These are phyloP conservation scores for Diaporthe sp. DNA, from an alignment of 2,329 filamentous ascomycete species.

Conservation along the genomic window DNA sequence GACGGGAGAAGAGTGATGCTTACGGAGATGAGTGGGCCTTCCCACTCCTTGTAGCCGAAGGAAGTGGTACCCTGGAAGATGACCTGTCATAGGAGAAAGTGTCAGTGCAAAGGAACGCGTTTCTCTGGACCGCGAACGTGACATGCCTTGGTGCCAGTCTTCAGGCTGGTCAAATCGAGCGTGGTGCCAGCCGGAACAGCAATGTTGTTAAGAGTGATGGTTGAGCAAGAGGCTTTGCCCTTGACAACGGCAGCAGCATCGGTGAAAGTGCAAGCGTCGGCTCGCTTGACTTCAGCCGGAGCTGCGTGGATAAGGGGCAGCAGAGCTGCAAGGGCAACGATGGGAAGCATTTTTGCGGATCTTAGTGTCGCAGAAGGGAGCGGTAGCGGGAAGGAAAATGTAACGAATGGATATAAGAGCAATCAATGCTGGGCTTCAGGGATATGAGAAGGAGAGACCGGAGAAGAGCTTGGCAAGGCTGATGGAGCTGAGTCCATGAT, in stretches of 20 bases:
- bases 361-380: not conserved
- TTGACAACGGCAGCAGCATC: constrained; percentile 56
- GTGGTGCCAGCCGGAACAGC: constrained; percentile 49
- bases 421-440: constrained; percentile 19
- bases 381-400: not conserved
- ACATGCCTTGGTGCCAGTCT: constrained; percentile 41
- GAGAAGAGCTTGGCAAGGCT: constrained; percentile 19
- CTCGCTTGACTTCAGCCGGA: constrained; percentile 25
- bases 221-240: constrained; percentile 53
- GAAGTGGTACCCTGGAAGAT: constrained; percentile 46
- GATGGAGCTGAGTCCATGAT: not conserved
- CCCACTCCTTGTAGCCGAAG: constrained; percentile 68
- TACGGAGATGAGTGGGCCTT: constrained; percentile 55
- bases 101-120: not conserved
- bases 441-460: constrained; percentile 13
- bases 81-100: not conserved
- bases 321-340: constrained; percentile 24
- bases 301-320: constrained; percentile 24
- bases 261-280: constrained; percentile 62
- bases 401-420: not conserved
- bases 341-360: constrained; percentile 14
- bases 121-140: constrained; percentile 35
- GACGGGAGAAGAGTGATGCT: too few relatives aligned
- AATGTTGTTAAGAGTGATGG: constrained; percentile 50
- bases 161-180: constrained; percentile 48